Evolutionary conservation across 495 filamentous ascomycete genomes (phyloP), one percentile per base, ranked within the genome.

Genomic region (Xylaria nigripes): DNA sequence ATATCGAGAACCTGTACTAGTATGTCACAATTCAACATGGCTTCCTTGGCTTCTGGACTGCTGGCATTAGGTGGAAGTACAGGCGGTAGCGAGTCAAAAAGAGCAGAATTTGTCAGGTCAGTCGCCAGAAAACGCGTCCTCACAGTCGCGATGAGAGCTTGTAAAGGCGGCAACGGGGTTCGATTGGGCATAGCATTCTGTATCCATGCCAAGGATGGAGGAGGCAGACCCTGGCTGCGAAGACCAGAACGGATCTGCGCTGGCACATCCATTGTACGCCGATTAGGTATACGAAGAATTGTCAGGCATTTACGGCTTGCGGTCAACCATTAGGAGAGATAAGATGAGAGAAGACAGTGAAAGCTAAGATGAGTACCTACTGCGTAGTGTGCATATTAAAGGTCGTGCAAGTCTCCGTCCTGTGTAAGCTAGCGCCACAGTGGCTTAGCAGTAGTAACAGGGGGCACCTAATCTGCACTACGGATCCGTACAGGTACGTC

Each of bases 1-100:
- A 96, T 77, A 44, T 89, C 89, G 0, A 95, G 68, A 0, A 96
- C 81, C 65, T 98, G 93, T 6, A 93, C 84, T 0, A 83, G 75
- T 6, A 91, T 75, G 18, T 88, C 76, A 0, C 75, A 76, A 0
- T 68, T 34, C 0, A 95, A 69, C 0, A 67, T 68, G 13, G 75
- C 67, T 51, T 88, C 78, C 55, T 77, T 74, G 3, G 80, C 62
- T 2, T 70, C 66, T 0, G 56, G 57, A 55, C 81, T 70, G 50
- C 70, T 69, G 10, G 84, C 66, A 43, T 83, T 71, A 10, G 70
- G 30, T 0, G 90, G 87, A 18, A 94, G 76, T 15, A 76, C 64
- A 44, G 75, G 74, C 3, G 72, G 53, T 0, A 80, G 65, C 15
- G 71, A 62, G 48, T 76, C 70, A 6, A 76, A 68, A 5, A 83